Conservation (phyloP, 1,139 yeast species). For the Hansenula sp. region DNA sequence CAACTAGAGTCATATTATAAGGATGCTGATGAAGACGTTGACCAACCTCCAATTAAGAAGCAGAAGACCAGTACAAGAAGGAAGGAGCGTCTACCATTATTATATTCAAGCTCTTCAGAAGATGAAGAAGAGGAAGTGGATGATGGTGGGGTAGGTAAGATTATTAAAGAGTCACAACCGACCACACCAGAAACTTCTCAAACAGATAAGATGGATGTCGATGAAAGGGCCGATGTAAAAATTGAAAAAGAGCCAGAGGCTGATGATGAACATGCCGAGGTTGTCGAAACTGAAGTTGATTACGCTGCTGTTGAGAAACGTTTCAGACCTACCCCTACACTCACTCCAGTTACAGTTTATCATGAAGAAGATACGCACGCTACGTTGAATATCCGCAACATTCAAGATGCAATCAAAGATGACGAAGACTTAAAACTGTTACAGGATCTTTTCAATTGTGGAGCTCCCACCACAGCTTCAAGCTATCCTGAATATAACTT, state of each 20-base stretch:
- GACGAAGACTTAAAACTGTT: slow-evolving; percentile 66
- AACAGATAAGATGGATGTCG: slow-evolving; percentile 21
- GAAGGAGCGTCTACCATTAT: slow-evolving; percentile 4
- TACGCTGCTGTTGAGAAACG: slow-evolving; percentile 30
- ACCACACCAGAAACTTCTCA: slow-evolving; percentile 28
- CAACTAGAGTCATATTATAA: slow-evolving; percentile 12
- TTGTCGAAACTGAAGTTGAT: slow-evolving; percentile 8
- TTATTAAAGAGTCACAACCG: slow-evolving; percentile 23
- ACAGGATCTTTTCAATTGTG: slow-evolving; percentile 37
- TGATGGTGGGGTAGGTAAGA: slow-evolving; percentile 18
- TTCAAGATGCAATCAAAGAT: slow-evolving; percentile 61
- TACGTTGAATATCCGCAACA: slow-evolving; percentile 42
- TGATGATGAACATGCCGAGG: slow-evolving; percentile 10
- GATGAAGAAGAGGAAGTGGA: slow-evolving; percentile 33
- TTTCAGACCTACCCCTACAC: slow-evolving; percentile 41
- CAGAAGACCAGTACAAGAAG: slow-evolving; percentile 11
- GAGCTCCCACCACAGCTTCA: slow-evolving; percentile 29
- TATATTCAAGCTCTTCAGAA: slow-evolving; percentile 26
- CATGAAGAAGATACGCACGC: slow-evolving; percentile 33
- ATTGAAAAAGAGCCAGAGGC: not conserved
- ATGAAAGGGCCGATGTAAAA: slow-evolving; percentile 1
- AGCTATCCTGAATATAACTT: slow-evolving; percentile 56
- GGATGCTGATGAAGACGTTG: slow-evolving; percentile 23
- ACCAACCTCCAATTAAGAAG: slow-evolving; percentile 22
- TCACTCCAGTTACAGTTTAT: slow-evolving; percentile 46